phyloP scores from a whole-genome alignment of 139 green algal genomes.

The Spirogloea muscicola region DNA sequence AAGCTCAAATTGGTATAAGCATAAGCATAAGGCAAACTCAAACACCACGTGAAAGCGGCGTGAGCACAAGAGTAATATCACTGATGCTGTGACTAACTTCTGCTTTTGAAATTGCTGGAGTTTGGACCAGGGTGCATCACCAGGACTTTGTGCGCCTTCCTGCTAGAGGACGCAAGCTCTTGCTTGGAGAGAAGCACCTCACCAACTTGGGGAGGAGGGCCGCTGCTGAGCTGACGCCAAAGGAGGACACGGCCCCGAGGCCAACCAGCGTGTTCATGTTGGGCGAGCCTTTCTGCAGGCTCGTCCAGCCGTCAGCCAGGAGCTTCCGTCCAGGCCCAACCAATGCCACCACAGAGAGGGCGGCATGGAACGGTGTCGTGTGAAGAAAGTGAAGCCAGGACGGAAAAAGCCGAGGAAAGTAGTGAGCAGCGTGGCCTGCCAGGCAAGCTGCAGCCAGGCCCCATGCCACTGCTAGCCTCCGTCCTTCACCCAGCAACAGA shows the following conservation, averaged over 20 bases:
- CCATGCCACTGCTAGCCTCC: constrained; percentile 23
- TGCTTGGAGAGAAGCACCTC: not conserved
- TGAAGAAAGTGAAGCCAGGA: constrained; percentile 54
- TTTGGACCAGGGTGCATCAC: too few species aligned
- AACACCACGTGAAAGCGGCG: too few species aligned
- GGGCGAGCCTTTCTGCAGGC: constrained; percentile 63
- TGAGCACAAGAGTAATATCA: too few species aligned
- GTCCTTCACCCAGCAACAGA: not conserved
- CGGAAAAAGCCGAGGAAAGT: constrained; percentile 8
- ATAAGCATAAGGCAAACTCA: too few species aligned
- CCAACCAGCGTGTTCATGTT: constrained; percentile 98
- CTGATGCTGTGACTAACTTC: too few species aligned
- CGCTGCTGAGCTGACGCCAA: constrained; percentile 77
- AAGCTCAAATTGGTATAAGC: too few species aligned
- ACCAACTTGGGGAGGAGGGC: constrained; percentile 62
- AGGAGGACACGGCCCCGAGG: constrained; percentile 78
- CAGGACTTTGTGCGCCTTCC: too few species aligned
- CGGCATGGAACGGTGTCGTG: constrained; percentile 63
- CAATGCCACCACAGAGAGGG: constrained; percentile 72
- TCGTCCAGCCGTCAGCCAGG: constrained; percentile 64
- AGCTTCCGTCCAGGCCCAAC: constrained; percentile 75
- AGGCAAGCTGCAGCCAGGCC: constrained; percentile 27
- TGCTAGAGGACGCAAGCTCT: too few species aligned
- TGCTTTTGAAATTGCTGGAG: too few species aligned
- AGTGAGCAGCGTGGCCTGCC: constrained; percentile 27